Base-by-base conservation (phyloP, 352 stramenopile species). In the Pythium myriotylum region DNA sequence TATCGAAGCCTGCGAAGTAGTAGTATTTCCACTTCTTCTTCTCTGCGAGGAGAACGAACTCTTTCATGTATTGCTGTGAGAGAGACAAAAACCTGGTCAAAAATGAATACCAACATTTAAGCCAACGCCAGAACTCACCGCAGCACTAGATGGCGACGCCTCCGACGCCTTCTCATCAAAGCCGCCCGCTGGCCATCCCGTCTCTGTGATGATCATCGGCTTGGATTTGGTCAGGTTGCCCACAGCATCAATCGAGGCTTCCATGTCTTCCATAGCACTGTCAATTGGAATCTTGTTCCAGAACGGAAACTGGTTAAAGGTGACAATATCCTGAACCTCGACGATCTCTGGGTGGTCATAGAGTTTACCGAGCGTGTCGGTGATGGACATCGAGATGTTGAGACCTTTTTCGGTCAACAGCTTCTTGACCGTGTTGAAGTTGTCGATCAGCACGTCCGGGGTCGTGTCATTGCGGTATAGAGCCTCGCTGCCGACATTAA, bases 1-100 rank as follows among this genome's bases (percentile, higher is more conserved):
- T 87, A 57, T 95, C 86, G 22, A 95, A 91, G 50, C 76, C 86
- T 0, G 77, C 68, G 54, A 95, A 95, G 74, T 92, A 95, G 76
- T 92, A 95, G 68, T 93, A 93, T 66, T 92, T 89, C 80, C 83
- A 91, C 16, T 72, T 70, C 55, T 87, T 73, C 46, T 80, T 67
- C 45, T 75, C 71, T 0, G 86, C 82, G 40, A 92, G 70, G 32
- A 77, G 52, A 58, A 83, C 86, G 37, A 95, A 92, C 65, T 93
- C 79, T 42, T 91, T 88, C 66, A 93, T 71, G 74, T 90, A 95
- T 24, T 50, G 69, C 74, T 82, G 48, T n/a, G 35, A 17, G 12
- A 40, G 9, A 33, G 1, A 62, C 1, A 26, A 19, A 43, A 16
- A 46, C 1, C 27, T 13, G 33, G 2, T 9, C 29, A n/a, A n/a